Evolutionary conservation across 306 rosid genomes (phyloP).

Genomic region (Argentina anserina): DNA sequence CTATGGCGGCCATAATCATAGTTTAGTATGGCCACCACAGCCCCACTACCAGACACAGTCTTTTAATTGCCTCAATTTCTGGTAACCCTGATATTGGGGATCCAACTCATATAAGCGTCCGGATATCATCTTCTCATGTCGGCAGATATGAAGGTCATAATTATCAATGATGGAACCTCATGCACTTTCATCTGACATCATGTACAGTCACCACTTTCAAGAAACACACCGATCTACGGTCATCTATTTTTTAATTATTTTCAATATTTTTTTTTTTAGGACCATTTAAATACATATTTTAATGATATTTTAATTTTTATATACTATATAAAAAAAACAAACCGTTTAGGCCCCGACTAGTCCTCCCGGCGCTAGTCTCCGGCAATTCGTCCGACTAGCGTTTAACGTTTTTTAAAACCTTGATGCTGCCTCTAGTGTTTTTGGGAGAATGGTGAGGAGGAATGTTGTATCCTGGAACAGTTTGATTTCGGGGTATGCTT

Average conservation of each 20-base stretch:
- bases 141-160: not conserved
- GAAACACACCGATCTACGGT: too few relatives aligned
- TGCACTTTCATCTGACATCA: not conserved
- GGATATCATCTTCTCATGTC: not conserved
- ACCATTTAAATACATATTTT: too few relatives aligned
- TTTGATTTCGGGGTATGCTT: conserved; percentile 72
- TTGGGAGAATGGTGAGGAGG: conserved; percentile 45
- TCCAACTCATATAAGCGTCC: too few relatives aligned
- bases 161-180: not conserved
- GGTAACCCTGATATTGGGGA: not conserved
- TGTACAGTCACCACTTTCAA: too few relatives aligned
- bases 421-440: conserved; percentile 45
- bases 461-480: conserved; percentile 73
- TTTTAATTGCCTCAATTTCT: not conserved
- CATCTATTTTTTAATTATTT: too few relatives aligned
- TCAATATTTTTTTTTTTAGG: too few relatives aligned
- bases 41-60: not conserved
- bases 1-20: not conserved
- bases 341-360: too few relatives aligned
- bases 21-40: not conserved
- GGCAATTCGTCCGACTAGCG: too few relatives aligned
- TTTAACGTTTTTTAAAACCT: too few relatives aligned
- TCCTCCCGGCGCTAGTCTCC: too few relatives aligned
- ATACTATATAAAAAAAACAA: too few relatives aligned
- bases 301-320: too few relatives aligned